Conservation (phyloP, 1,284 basidiomycete species). For the Malassezia furfur region DNA sequence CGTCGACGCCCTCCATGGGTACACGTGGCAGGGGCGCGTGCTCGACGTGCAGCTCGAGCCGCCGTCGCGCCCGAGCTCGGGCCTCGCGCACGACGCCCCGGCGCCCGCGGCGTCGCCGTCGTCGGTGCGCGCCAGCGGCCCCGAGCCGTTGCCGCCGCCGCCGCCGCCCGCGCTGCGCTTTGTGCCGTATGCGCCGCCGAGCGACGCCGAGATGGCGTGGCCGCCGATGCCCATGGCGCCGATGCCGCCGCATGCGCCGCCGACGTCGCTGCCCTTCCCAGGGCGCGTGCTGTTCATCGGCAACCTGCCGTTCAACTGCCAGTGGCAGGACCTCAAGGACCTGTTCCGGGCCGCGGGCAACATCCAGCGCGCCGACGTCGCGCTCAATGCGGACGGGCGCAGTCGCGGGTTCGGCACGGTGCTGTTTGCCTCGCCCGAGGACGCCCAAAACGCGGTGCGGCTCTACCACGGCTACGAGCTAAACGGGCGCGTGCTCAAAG, state of each 20-base stretch:
- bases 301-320: constrained; percentile 45
- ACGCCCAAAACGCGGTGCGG: constrained; percentile 73
- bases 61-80: background rate
- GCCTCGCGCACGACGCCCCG: background rate
- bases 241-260: background rate
- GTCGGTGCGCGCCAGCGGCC: background rate
- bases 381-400: constrained; percentile 79
- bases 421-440: constrained; percentile 77
- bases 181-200: background rate
- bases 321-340: constrained; percentile 48
- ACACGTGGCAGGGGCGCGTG: constrained; percentile 45
- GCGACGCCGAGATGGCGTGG: background rate
- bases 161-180: background rate
- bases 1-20: constrained; percentile 49
- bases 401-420: constrained; percentile 88
- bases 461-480: constrained; percentile 60
- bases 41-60: constrained; percentile 30
- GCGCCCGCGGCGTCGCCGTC: background rate
- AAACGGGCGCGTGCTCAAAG: constrained; percentile 71
- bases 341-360: constrained; percentile 52
- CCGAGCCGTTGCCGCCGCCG: background rate
- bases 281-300: constrained; percentile 46
- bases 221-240: background rate
- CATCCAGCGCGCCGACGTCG: constrained; percentile 86
- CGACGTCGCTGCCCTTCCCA: constrained; percentile 24